Conservation (phyloP, 305 asterid genomes). For the Solanum hybrid region DNA sequence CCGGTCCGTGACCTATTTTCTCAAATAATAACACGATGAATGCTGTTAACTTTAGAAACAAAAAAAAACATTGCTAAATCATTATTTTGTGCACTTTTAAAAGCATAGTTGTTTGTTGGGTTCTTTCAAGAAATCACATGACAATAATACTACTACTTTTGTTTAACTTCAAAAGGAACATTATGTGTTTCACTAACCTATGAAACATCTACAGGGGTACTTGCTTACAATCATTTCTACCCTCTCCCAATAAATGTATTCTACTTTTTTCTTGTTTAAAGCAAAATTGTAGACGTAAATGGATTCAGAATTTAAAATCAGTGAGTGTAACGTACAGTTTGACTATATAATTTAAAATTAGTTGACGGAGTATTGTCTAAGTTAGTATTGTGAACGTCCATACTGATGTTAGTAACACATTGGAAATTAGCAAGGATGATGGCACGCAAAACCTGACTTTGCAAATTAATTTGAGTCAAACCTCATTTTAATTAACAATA, state of each 20-base stretch:
- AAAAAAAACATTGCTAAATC: not conserved
- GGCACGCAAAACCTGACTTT: not conserved
- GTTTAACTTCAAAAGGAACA: not conserved
- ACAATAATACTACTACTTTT: not conserved
- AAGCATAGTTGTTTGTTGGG: not conserved
- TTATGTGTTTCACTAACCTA: not conserved
- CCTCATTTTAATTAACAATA: not conserved
- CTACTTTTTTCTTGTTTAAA: not conserved
- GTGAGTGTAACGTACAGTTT: not conserved
- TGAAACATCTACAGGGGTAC: not conserved
- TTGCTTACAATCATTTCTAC: not conserved
- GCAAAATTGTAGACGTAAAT: not conserved
- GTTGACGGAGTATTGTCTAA: not conserved
- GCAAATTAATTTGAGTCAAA: not conserved
- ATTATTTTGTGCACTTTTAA: not conserved
- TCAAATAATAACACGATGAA: not conserved
- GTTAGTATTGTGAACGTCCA: not conserved
- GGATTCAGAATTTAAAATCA: not conserved
- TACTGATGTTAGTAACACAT: not conserved
- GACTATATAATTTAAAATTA: not conserved
- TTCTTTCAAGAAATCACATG: not conserved
- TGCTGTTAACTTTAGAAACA: not conserved
- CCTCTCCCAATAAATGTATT: not conserved
- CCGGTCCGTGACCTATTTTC: not conserved
- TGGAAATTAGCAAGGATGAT: not conserved